Evolutionary conservation across 1,284 basidiomycete genomes (phyloP), one percentile per base, ranked within the genome.

Genomic region (Somion occarium): DNA sequence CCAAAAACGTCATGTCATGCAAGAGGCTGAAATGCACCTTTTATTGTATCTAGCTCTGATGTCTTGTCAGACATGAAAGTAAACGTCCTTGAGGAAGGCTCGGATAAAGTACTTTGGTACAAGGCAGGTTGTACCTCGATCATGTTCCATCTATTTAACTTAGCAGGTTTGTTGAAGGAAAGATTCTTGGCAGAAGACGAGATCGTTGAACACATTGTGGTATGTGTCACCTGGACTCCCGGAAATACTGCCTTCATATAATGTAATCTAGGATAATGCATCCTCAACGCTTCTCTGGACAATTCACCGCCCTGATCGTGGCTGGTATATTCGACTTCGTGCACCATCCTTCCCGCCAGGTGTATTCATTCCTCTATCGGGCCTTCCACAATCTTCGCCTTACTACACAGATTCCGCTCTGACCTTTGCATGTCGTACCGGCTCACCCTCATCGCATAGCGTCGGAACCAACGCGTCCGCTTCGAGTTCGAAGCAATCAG

Each of bases 291-390:
- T 88, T 4, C 74, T 78, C 50, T 91, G 88, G 88, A 79, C 78
- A 19, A 80, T 89, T 23, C 88, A 89, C 61, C 78, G 82, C 5
- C 88, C 88, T 2, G 78, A 81, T 55, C 78, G 84, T 30, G 88
- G 88, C 22, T 91, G 88, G 88, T 90, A 90, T 64, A 81, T 91
- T 54, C 83, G 83, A 45, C 69, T 91, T 19, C 76, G 83, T 19
- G 71, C 85, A 1, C 86, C 87, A 0, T 62, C 71, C 4, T 87
- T 86, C 55, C 82, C 83, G 1, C 77, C 78, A 15, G 80, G 79
- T 3, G 72, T 79, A 15, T 85, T 77, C 61, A 87, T 90, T 38
- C 74, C 83, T 1, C 67, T 90, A 18, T 67, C 73, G 5, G 83
- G 87, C 4, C 69, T 86, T 0, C 72, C 82, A 0, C 67, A 69